Evolutionary conservation across 352 stramenopile species (phyloP), one percentile per base, ranked within the genome.

Genomic region (Phytophthora lateralis): DNA sequence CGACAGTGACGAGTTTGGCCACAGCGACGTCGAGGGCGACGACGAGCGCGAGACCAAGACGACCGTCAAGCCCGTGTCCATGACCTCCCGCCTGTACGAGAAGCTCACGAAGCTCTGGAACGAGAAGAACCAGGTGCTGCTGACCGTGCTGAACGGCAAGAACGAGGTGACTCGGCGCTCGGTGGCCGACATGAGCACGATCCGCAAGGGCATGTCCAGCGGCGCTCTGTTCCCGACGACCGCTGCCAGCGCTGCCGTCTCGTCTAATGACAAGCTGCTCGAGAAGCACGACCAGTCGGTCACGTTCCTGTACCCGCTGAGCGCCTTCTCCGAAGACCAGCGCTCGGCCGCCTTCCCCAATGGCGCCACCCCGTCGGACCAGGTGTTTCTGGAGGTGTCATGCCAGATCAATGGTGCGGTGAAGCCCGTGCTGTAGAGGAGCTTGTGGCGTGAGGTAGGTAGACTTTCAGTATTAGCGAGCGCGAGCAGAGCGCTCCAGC

Each of bases 241-340:
- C 42, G 72, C 74, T 27, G 59, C 63, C 17, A 63, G 51, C 11
- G 32, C 32, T 4, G 37, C 66, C 63, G 51, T 47, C n/a, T 74
- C 71, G 30, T 73, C 49, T 8, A 75, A 57, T 45, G 52, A 64
- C 53, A 75, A 69, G 43, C 34, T 78, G 35, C 42, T 84, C 7
- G 66, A 69, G 18, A 66, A 68, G 43, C 60, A 70, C 44, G 80
- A 88, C 30, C 74, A 89, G 73, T 87, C 83, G 46, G 75, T 95
- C 52, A 90, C 83, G 66, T 95, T 95, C 65, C 52, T 95, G 21
- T 95, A 95, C 58, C 86, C 86, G n/a, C 71, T 95, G 72, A 89
- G 80, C 39, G 86, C 84, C 15, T 93, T 92, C 57, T 77, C 76
- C 2, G 68, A 73, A 24, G 81, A 89, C 26, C 60, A 79, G 54